Evolutionary conservation across 139 green algal genomes (phyloP).

Genomic region (Pseudopediastrum boryanum): DNA sequence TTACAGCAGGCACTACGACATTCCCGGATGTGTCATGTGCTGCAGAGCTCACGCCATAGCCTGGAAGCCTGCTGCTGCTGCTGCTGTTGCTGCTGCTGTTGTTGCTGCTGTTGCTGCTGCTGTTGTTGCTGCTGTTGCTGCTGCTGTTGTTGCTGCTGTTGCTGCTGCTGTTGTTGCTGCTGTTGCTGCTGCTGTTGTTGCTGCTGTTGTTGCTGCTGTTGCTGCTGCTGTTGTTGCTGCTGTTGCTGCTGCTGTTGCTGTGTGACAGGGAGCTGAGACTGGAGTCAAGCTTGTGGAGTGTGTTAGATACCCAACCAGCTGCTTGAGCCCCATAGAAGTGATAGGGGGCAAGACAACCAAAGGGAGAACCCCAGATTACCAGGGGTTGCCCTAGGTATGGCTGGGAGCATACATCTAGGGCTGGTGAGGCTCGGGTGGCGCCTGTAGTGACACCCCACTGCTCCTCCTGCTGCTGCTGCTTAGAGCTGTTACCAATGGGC

Average conservation of each 20-base stretch:
- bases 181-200: background rate
- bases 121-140: slow-evolving; percentile 1
- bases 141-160: background rate
- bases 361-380: slow-evolving; percentile 55
- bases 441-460: background rate
- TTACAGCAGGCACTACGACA: too few relatives aligned
- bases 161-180: background rate
- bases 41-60: too few relatives aligned
- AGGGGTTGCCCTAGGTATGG: background rate
- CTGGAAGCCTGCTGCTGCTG: background rate
- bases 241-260: background rate
- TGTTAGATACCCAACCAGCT: slow-evolving; percentile 38
- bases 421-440: background rate
- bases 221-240: slow-evolving; percentile 1
- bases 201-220: background rate
- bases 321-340: slow-evolving; percentile 59
- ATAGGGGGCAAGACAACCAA: slow-evolving; percentile 62
- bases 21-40: too few relatives aligned
- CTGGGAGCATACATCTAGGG: background rate
- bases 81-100: background rate
- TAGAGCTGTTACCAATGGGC: background rate
- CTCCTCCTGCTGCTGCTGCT: slow-evolving; percentile 40
- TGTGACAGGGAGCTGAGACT: background rate
- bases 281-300: background rate
- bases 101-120: too few relatives aligned